Conservation (phyloP, 2,329 filamentous ascomycete species). For the Diplodia intermedia region DNA sequence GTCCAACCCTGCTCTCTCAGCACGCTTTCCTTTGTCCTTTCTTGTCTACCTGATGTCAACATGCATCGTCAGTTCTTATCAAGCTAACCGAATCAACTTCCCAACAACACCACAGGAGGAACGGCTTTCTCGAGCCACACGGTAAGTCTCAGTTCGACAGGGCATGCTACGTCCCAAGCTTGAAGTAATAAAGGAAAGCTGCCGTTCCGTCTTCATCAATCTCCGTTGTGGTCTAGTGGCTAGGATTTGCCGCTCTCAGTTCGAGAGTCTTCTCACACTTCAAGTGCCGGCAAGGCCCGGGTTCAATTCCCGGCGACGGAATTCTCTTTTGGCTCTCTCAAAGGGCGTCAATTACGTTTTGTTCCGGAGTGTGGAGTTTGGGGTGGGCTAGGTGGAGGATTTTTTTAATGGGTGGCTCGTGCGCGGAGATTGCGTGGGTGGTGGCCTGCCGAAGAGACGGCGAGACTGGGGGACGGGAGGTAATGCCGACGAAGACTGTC, state of each 20-base stretch:
- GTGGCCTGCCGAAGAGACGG: neutral
- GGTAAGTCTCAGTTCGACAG: too few species aligned
- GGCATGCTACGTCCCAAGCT: neutral
- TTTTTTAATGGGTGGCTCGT: constrained; percentile 3
- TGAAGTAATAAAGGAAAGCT: neutral
- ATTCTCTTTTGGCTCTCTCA: constrained; percentile 11
- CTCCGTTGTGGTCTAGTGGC: constrained; percentile 40
- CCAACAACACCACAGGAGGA: too few species aligned
- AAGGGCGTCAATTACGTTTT: neutral
- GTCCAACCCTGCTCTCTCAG: too few species aligned
- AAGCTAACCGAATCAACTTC: too few species aligned
- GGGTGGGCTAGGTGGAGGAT: neutral
- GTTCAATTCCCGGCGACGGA: constrained; percentile 47
- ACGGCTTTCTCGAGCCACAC: neutral
- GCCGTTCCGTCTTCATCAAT: neutral
- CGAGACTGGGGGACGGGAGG: neutral
- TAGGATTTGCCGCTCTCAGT: constrained; percentile 48
- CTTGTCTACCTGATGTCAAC: too few species aligned
- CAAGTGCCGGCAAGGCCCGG: constrained; percentile 45
- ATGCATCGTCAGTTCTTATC: too few species aligned
- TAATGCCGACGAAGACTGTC: neutral
- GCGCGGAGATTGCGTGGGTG: constrained; percentile 6
- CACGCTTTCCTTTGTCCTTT: too few species aligned
- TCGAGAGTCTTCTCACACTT: constrained; percentile 11
- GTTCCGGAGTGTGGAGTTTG: neutral